Evolutionary conservation across 345 rosid species (phyloP).

Genomic region (Citrus reticulata): DNA sequence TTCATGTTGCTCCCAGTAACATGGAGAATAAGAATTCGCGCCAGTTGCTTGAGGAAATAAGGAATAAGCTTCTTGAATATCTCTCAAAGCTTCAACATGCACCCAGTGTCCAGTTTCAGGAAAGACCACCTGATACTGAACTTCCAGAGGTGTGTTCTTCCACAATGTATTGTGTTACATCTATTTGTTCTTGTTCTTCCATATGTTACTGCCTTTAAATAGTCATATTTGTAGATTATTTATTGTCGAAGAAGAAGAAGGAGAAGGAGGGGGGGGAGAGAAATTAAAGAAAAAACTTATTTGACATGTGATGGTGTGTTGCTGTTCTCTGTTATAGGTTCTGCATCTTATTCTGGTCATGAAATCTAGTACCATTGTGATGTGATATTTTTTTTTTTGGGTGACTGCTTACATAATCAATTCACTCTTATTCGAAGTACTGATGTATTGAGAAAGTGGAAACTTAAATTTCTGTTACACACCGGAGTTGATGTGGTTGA

Average conservation of each 20-base stretch:
- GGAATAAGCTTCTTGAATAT: constrained; percentile 73
- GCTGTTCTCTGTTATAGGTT: not conserved
- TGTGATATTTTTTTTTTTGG: not conserved
- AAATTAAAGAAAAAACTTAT: not conserved
- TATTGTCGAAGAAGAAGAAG: not conserved
- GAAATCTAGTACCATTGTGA: not conserved
- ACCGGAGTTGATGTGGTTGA: not conserved
- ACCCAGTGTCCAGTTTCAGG: constrained; percentile 93
- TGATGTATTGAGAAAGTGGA: not conserved
- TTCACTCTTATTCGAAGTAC: not conserved
- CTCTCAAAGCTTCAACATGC: constrained; percentile 96
- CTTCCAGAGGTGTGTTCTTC: constrained; percentile 57
- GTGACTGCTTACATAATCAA: not conserved
- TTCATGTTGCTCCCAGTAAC: constrained; percentile 70
- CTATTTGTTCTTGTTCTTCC: not conserved
- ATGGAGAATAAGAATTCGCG: constrained; percentile 70
- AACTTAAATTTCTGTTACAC: not conserved
- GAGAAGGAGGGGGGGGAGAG: too few species aligned
- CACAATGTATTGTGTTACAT: not conserved
- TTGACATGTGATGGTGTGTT: not conserved
- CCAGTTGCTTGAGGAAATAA: constrained; percentile 75
- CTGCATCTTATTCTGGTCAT: not conserved
- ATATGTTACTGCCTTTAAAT: not conserved
- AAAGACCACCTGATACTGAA: constrained; percentile 80
- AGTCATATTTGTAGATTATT: not conserved